Percentiles rank a stretch among this genome's conserved stretches.
phyloP scores from a whole-genome alignment of 2,329 filamentous ascomycete species.

The Seiridium unicorne region DNA sequence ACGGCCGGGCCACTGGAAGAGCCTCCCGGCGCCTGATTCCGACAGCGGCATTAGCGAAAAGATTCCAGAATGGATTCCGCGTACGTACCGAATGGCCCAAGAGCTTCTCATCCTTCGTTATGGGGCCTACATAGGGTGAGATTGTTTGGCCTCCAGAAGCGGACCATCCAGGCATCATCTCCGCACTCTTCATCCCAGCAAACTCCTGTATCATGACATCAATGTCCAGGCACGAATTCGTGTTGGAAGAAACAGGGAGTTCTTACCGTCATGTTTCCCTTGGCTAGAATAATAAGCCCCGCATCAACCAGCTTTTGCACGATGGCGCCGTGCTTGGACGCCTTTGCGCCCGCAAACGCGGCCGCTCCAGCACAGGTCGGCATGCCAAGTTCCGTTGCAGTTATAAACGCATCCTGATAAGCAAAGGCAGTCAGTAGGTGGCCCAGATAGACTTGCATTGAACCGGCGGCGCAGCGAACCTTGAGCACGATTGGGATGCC shows the following conservation, averaged over 20 bases:
- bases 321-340: conserved; percentile 2
- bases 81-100: conserved; percentile 16
- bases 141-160: conserved; percentile 23
- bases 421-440: not conserved
- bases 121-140: conserved; percentile 22
- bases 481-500: conserved; percentile 12
- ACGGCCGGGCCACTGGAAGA: not conserved
- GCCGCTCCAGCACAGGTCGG: conserved; percentile 14
- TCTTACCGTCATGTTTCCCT: conserved; percentile 22
- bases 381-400: conserved; percentile 15
- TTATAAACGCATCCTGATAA: conserved; percentile 15
- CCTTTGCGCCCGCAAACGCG: conserved; percentile 11
- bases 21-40: not conserved
- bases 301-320: conserved; percentile 14
- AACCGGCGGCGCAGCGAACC: not conserved
- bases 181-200: conserved; percentile 8
- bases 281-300: conserved; percentile 22
- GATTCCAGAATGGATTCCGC: not conserved
- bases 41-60: not conserved
- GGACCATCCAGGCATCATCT: conserved; percentile 20
- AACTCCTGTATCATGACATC: not conserved
- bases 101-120: conserved; percentile 17
- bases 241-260: not conserved
- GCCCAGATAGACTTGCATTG: not conserved
- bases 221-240: not conserved